phyloP scores from a whole-genome alignment of 2,329 filamentous ascomycete genomes.

The Exophiala mesophila region DNA sequence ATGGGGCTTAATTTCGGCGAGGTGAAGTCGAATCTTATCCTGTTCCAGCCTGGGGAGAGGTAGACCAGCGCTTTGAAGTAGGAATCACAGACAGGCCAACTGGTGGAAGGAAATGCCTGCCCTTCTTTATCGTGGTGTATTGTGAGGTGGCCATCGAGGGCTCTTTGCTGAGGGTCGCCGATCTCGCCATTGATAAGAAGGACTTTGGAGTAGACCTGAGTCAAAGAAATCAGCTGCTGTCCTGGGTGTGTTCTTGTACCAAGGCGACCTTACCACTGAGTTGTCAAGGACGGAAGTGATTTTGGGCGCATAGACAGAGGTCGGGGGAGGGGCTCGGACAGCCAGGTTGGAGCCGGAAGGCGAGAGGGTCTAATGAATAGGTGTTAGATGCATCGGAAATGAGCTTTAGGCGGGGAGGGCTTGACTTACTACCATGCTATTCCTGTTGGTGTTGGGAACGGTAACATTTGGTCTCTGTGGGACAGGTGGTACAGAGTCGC shows the following conservation, averaged over 20 bases:
- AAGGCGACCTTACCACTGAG: conserved; percentile 79
- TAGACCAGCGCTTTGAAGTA: conserved; percentile 90
- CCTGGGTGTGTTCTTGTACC: conserved; percentile 4
- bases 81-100: conserved; percentile 83
- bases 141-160: conserved; percentile 72
- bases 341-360: conserved; percentile 23
- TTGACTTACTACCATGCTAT: conserved; percentile 38
- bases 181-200: conserved; percentile 76
- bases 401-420: neutral
- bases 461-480: conserved; percentile 44
- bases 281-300: conserved; percentile 75
- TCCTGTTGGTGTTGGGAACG: conserved; percentile 37
- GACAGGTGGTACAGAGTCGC: conserved; percentile 41
- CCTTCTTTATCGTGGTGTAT: conserved; percentile 74
- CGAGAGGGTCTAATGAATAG: conserved; percentile 30
- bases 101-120: conserved; percentile 66
- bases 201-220: conserved; percentile 84
- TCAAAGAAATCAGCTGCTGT: conserved; percentile 3
- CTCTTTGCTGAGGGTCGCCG: conserved; percentile 63
- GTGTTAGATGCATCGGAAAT: conserved; percentile 6
- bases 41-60: conserved; percentile 86
- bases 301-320: conserved; percentile 75
- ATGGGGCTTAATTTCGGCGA: conserved; percentile 70
- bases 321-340: conserved; percentile 51
- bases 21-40: conserved; percentile 78